Conservation (phyloP, 2,329 filamentous ascomycete genomes). For the Coleophoma eucalyptorum region DNA sequence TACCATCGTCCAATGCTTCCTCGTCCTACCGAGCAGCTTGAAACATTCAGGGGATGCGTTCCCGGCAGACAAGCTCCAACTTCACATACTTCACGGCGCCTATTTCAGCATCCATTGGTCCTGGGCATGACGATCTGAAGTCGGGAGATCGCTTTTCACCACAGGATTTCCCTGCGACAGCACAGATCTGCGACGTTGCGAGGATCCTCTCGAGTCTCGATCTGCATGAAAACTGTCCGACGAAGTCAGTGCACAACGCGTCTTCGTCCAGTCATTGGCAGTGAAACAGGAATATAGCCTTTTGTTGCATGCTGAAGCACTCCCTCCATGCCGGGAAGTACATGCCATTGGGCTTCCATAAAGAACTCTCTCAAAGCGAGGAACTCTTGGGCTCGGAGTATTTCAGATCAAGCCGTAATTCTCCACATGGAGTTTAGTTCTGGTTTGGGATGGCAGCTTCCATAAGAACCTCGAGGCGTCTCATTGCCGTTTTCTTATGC, state of each 20-base stretch:
- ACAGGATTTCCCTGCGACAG: background rate
- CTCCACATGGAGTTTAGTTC: background rate
- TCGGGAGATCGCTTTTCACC: background rate
- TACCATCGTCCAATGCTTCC: constrained; percentile 19
- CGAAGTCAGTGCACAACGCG: constrained; percentile 3
- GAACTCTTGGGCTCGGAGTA: too few species aligned
- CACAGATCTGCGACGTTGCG: background rate
- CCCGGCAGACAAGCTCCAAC: constrained; percentile 3
- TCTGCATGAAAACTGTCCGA: constrained; percentile 9
- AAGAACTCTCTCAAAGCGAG: constrained; percentile 8
- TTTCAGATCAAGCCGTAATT: background rate
- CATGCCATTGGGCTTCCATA: constrained; percentile 10
- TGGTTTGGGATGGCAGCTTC: background rate
- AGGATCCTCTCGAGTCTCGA: background rate
- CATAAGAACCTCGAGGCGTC: background rate
- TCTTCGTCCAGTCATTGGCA: constrained; percentile 17
- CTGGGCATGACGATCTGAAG: background rate
- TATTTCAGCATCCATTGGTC: constrained; percentile 12
- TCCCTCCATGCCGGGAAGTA: constrained; percentile 10
- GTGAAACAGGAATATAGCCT: constrained; percentile 7
- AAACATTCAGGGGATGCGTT: constrained; percentile 15
- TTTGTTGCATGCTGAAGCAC: constrained; percentile 10
- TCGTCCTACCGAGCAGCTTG: constrained; percentile 3
- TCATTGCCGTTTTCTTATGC: background rate
- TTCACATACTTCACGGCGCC: constrained; percentile 12